Base-by-base conservation (phyloP, 1,284 basidiomycete species). In the Sanghuangporus baumii region DNA sequence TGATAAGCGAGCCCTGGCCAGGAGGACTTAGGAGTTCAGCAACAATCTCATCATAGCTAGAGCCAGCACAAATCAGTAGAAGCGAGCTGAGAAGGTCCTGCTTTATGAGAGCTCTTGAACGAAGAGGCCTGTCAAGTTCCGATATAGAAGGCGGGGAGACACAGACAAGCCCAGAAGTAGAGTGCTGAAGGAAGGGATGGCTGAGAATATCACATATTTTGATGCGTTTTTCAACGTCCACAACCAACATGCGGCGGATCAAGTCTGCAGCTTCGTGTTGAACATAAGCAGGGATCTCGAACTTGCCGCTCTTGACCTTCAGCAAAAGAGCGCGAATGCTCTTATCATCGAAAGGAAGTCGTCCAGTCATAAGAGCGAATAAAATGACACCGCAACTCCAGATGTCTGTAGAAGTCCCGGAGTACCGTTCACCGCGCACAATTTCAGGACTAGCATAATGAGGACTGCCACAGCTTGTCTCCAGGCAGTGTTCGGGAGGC, bases 391-490 rank as follows among this genome's bases (percentile, higher is more conserved):
- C 94, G 67, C 93, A 95, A 70, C 91, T 93, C 93, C 92, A 96
- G 70, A 97, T 96, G 74, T 95, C 97, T 14, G 94, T 95, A 4
- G 93, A 89, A 48, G 90, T 91, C 48, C 97, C 97, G 74, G 91
- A 86, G 75, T 99, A 99, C 69, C 89, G 91, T 74, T 92, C 86
- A 16, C 95, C 95, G 66, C 94, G 93, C 64, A 99, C 95, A 70
- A 99, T 96, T 77, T 99, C 97, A 2, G 97, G 97, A 68, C 91
- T 94, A 14, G 96, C 97, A 69, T 99, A 99, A 76, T 99, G 97
- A 58, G 97, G 97, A 66, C 91, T 94, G 14, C 97, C 97, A 71
- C 97, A 99, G 72, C 91, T 94, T 2, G 96, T 99, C 78, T 98
- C 94, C 55, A 98, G 86, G 74, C 97, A 85, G 54, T 88, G 81